These are phyloP conservation scores for Penicillium mononematosum DNA, from an alignment of 495 filamentous ascomycete genomes.

Conservation along the genomic window DNA sequence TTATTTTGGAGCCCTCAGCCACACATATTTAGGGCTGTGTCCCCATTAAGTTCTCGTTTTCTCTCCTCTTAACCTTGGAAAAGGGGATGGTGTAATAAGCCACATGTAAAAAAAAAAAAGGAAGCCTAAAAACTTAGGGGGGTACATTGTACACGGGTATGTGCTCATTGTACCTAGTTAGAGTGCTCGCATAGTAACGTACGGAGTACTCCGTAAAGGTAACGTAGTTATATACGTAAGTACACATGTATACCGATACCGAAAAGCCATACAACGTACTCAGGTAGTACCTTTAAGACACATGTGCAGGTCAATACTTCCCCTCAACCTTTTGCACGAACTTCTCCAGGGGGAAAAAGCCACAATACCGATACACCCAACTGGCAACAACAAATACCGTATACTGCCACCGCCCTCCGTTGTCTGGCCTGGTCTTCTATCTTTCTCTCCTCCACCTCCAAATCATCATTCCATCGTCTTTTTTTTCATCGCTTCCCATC, in stretches of 20 bases:
- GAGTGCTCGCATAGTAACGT: background rate
- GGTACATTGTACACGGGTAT: background rate
- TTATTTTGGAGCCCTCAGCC: slow-evolving; percentile 3
- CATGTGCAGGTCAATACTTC: background rate
- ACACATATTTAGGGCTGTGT: slow-evolving; percentile 11
- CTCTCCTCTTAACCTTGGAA: background rate
- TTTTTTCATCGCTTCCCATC: slow-evolving; percentile 21
- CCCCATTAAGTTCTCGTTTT: background rate
- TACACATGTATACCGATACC: background rate
- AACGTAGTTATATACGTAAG: background rate
- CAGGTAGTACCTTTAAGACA: background rate
- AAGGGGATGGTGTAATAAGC: background rate
- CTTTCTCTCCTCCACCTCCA: slow-evolving; percentile 32
- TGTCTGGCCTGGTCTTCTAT: slow-evolving; percentile 30
- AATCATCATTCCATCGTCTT: slow-evolving; percentile 32
- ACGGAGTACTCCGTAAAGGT: background rate
- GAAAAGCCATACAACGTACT: background rate
- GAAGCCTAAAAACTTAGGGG: slow-evolving; percentile 14
- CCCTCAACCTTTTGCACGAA: background rate
- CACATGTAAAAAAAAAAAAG: slow-evolving; percentile 3
- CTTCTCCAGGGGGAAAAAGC: slow-evolving; percentile 11
- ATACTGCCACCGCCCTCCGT: slow-evolving; percentile 31
- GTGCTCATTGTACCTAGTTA: background rate
- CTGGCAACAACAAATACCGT: slow-evolving; percentile 17
- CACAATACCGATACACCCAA: slow-evolving; percentile 11